Conservation (phyloP, 495 filamentous ascomycete species). For the Trichoderma orchidacearum region DNA sequence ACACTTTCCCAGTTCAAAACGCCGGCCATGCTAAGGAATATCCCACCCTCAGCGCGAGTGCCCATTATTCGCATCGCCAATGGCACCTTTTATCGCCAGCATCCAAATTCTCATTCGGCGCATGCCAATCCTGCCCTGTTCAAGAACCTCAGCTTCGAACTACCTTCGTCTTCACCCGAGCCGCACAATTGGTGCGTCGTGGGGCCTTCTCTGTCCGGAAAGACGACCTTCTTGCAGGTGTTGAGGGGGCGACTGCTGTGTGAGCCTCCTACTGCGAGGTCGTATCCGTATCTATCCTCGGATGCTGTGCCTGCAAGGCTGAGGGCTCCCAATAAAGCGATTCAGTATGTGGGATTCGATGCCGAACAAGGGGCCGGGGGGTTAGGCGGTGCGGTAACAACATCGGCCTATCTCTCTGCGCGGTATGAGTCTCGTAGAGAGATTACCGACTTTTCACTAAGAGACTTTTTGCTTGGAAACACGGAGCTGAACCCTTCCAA, state of each 20-base stretch:
- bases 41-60: slow-evolving; percentile 12
- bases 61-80: slow-evolving; percentile 62
- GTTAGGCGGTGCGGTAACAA: slow-evolving; percentile 18
- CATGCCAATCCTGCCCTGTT: slow-evolving; percentile 52
- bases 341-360: slow-evolving; percentile 75
- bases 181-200: slow-evolving; percentile 62
- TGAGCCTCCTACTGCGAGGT: slow-evolving; percentile 56
- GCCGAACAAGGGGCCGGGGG: slow-evolving; percentile 32
- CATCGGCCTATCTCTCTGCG: slow-evolving; percentile 74
- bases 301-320: slow-evolving; percentile 42
- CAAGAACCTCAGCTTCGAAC: slow-evolving; percentile 46
- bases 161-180: slow-evolving; percentile 35
- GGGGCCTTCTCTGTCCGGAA: slow-evolving; percentile 53
- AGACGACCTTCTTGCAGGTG: slow-evolving; percentile 64
- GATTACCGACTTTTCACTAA: slow-evolving; percentile 72
- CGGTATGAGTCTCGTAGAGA: slow-evolving; percentile 86
- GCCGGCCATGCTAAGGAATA: slow-evolving; percentile 16
- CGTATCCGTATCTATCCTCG: slow-evolving; percentile 60
- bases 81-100: slow-evolving; percentile 69
- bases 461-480: slow-evolving; percentile 64
- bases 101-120: slow-evolving; percentile 41
- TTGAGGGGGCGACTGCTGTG: slow-evolving; percentile 61
- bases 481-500: slow-evolving; percentile 51
- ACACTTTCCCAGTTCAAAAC: slow-evolving; percentile 4
- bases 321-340: slow-evolving; percentile 45